Evolutionary conservation across 1,284 basidiomycete species (phyloP).

Genomic region (Neonothopanus nambi): DNA sequence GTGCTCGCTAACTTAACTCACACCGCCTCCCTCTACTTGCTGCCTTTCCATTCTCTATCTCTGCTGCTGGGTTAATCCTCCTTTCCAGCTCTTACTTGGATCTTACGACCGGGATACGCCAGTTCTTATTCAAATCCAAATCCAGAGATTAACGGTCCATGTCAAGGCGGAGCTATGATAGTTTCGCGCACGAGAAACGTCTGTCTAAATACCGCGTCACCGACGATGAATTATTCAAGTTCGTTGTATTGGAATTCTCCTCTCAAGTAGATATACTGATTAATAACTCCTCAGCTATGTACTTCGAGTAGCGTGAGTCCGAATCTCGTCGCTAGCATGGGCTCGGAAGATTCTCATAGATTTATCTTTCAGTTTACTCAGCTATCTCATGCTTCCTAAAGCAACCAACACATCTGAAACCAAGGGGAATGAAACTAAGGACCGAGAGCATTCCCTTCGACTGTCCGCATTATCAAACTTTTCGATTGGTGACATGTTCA

Average conservation of each 20-base stretch:
- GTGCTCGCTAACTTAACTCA: too few species aligned
- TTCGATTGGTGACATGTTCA: conserved; percentile 82
- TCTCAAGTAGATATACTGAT: conserved; percentile 4
- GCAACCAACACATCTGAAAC: conserved; percentile 26
- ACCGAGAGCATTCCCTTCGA: conserved; percentile 63
- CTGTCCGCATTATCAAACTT: conserved; percentile 76
- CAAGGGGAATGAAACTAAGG: conserved; percentile 24
- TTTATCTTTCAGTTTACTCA: conserved; percentile 51
- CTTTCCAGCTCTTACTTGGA: too few species aligned
- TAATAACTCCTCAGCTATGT: conserved; percentile 55
- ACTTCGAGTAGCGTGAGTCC: conserved; percentile 69
- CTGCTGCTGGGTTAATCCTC: too few species aligned
- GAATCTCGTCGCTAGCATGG: conserved; percentile 27
- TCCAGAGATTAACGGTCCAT: conserved; percentile 29
- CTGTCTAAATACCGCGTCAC: conserved; percentile 73
- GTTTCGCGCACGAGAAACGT: conserved; percentile 65
- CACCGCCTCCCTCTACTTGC: too few species aligned
- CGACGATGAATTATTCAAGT: conserved; percentile 85
- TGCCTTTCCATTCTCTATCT: too few species aligned
- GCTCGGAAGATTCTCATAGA: conserved; percentile 4
- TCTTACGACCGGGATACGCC: too few species aligned
- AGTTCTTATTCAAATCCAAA: too few species aligned
- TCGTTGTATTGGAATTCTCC: conserved; percentile 30
- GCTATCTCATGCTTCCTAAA: conserved; percentile 71
- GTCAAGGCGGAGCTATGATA: conserved; percentile 72